phyloP scores from a whole-genome alignment of 148 eudicot species.

The Fallopia convolvulus region DNA sequence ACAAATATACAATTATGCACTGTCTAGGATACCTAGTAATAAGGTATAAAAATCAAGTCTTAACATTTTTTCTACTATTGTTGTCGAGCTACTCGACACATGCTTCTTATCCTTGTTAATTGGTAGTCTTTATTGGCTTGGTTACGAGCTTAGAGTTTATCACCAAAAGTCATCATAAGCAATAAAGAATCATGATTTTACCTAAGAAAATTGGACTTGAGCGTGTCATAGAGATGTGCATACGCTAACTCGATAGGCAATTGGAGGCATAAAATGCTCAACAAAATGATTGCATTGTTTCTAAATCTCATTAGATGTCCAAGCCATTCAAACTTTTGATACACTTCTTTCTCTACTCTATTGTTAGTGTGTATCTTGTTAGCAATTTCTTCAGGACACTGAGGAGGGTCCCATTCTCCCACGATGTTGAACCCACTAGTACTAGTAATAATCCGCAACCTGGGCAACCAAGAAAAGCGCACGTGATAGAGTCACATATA shows the following conservation, averaged over 20 bases:
- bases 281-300: constrained; percentile 61
- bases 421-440: constrained; percentile 39
- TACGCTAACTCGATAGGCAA: constrained; percentile 87
- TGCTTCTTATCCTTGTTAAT: too few species aligned
- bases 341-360: constrained; percentile 42
- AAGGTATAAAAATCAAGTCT: too few species aligned
- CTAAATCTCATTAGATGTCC: constrained; percentile 73
- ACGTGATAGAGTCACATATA: too few species aligned
- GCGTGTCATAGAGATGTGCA: constrained; percentile 84
- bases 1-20: too few species aligned
- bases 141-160: too few species aligned
- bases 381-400: constrained; percentile 36
- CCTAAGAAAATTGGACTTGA: constrained; percentile 53
- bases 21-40: too few species aligned
- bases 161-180: too few species aligned
- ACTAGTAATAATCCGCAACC: constrained; percentile 67
- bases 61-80: too few species aligned
- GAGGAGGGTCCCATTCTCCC: constrained; percentile 42
- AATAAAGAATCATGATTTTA: constrained; percentile 26
- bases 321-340: constrained; percentile 80
- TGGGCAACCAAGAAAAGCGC: constrained; percentile 8
- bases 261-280: constrained; percentile 82
- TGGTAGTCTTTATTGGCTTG: too few species aligned
- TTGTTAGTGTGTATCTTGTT: constrained; percentile 46
- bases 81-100: too few species aligned